phyloP scores from a whole-genome alignment of 2,329 filamentous ascomycete genomes.

The Colletotrichum camelliae region DNA sequence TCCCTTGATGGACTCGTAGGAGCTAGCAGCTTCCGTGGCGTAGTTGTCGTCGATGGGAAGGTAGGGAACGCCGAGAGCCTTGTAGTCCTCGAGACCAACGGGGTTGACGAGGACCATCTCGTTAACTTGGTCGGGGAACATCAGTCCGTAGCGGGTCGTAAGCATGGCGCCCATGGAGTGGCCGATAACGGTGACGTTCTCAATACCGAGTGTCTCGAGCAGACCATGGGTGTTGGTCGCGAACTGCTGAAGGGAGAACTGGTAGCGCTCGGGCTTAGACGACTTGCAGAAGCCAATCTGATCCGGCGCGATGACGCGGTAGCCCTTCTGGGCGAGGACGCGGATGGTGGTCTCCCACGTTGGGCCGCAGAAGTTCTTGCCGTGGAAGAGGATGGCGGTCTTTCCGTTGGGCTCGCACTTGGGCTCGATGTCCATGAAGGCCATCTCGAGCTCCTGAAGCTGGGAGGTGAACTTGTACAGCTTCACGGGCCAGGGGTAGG shows the following conservation, averaged over 20 bases:
- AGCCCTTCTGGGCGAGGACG: conserved; percentile 46
- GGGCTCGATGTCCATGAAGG: conserved; percentile 58
- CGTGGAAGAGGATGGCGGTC: conserved; percentile 55
- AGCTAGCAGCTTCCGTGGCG: conserved; percentile 42
- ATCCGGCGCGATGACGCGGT: conserved; percentile 58
- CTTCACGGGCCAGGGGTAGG: conserved; percentile 56
- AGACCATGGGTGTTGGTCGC: conserved; percentile 56
- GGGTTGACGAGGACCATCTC: conserved; percentile 56
- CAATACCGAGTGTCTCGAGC: conserved; percentile 47
- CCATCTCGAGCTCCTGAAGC: conserved; percentile 54
- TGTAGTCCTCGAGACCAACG: conserved; percentile 61
- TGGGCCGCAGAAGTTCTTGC: conserved; percentile 61
- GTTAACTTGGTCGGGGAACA: conserved; percentile 49
- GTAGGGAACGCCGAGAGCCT: conserved; percentile 53
- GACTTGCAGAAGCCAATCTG: conserved; percentile 65
- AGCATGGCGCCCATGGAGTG: conserved; percentile 64
- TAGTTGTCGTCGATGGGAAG: conserved; percentile 44
- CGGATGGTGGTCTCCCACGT: conserved; percentile 57
- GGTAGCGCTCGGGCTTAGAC: conserved; percentile 54
- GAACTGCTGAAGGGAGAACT: conserved; percentile 58
- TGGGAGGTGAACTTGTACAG: conserved; percentile 55
- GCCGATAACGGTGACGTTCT: conserved; percentile 52
- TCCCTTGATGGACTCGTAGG: conserved; percentile 46
- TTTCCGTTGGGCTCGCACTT: conserved; percentile 37
- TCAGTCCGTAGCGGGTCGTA: conserved; percentile 53